Evolutionary conservation across 2,329 filamentous ascomycete species (phyloP).

Genomic region (Colletotrichum sp.): DNA sequence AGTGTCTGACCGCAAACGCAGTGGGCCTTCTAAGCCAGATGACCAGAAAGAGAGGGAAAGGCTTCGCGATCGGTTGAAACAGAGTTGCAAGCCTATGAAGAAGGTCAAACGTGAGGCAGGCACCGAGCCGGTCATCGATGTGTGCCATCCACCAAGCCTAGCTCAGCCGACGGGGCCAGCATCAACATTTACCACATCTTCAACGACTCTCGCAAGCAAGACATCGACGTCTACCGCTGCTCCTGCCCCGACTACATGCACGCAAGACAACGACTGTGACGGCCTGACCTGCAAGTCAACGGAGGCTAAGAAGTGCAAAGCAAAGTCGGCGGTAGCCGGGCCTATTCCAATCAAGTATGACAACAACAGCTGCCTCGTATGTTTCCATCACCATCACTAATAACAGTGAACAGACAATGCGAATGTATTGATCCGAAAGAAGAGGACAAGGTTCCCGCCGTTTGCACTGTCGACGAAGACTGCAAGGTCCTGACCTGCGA

Average conservation of each 20-base stretch:
- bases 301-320: neutral
- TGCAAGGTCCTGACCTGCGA: neutral
- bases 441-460: neutral
- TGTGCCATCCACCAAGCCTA: neutral
- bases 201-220: neutral
- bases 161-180: neutral
- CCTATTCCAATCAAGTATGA: neutral
- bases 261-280: neutral
- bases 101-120: neutral
- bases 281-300: neutral
- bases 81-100: neutral
- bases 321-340: neutral
- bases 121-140: neutral
- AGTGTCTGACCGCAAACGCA: neutral
- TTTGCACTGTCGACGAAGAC: neutral
- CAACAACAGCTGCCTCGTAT: accelerated
- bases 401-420: neutral
- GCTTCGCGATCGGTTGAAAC: neutral
- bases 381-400: neutral
- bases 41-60: neutral
- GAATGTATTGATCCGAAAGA: neutral
- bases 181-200: neutral
- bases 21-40: neutral
- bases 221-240: neutral
- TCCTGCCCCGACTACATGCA: neutral